Evolutionary conservation across 768 basidiomycete species (phyloP).

Genomic region (Rhizopogon salebrosus): DNA sequence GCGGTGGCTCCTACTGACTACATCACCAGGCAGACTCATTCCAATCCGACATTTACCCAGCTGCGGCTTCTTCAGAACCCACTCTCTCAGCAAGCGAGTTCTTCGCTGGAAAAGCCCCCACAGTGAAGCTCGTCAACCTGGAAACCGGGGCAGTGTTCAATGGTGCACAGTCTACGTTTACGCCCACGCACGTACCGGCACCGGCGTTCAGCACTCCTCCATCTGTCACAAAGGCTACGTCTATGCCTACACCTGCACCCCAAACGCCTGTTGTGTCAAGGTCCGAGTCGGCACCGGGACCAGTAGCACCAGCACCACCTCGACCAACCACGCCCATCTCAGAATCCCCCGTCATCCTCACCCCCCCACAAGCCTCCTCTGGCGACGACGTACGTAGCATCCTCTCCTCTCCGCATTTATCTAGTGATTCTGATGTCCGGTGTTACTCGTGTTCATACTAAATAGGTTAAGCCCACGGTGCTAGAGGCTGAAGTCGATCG

Average conservation of each 20-base stretch:
- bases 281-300: constrained; percentile 9
- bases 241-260: constrained; percentile 16
- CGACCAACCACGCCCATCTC: constrained; percentile 2
- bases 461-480: constrained; percentile 14
- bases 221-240: constrained; percentile 28
- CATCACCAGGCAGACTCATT: constrained; percentile 74
- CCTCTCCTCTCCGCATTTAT: constrained; percentile 1
- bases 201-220: too few relatives aligned
- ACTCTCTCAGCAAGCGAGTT: constrained; percentile 80
- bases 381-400: constrained; percentile 27
- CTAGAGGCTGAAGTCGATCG: constrained; percentile 56
- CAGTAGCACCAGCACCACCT: neutral
- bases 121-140: constrained; percentile 77
- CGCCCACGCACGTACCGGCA: constrained; percentile 21
- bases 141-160: constrained; percentile 54
- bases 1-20: neutral
- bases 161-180: constrained; percentile 12
- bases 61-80: constrained; percentile 78
- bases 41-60: constrained; percentile 97
- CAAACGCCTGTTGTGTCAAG: constrained; percentile 6
- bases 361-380: constrained; percentile 14
- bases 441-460: neutral
- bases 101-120: constrained; percentile 76
- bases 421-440: neutral
- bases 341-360: constrained; percentile 10